These are phyloP conservation scores for Comarum palustre DNA, from an alignment of 306 rosid genomes.

Conservation along the genomic window DNA sequence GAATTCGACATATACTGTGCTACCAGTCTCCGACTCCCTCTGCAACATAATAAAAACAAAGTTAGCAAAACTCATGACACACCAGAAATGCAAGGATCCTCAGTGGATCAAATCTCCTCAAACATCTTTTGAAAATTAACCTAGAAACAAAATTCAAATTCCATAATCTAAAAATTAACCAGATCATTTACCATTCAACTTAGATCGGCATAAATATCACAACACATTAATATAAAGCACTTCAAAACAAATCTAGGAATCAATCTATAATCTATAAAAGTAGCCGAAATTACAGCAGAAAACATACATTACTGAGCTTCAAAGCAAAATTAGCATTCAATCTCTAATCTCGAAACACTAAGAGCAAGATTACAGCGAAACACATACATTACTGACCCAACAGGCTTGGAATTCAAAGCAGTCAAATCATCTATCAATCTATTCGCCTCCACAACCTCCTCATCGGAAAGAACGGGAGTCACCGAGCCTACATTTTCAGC, in stretches of 20 bases:
- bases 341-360: background rate
- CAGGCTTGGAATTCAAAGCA: constrained; percentile 35
- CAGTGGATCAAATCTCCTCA: background rate
- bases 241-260: background rate
- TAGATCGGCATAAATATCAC: background rate
- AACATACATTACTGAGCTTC: constrained; percentile 40
- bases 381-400: constrained; percentile 41
- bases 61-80: background rate
- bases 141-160: background rate
- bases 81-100: background rate
- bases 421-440: constrained; percentile 54
- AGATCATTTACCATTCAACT: background rate
- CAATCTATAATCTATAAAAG: background rate
- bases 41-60: constrained; percentile 28
- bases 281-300: background rate
- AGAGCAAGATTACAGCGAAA: background rate
- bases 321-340: background rate
- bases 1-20: constrained; percentile 63
- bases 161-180: background rate
- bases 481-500: constrained; percentile 57
- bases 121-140: background rate
- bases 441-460: constrained; percentile 63
- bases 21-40: constrained; percentile 61
- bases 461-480: constrained; percentile 60
- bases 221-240: background rate